phyloP scores from a whole-genome alignment of 805 yeast genomes.

The Wickerhamiella cacticola region DNA sequence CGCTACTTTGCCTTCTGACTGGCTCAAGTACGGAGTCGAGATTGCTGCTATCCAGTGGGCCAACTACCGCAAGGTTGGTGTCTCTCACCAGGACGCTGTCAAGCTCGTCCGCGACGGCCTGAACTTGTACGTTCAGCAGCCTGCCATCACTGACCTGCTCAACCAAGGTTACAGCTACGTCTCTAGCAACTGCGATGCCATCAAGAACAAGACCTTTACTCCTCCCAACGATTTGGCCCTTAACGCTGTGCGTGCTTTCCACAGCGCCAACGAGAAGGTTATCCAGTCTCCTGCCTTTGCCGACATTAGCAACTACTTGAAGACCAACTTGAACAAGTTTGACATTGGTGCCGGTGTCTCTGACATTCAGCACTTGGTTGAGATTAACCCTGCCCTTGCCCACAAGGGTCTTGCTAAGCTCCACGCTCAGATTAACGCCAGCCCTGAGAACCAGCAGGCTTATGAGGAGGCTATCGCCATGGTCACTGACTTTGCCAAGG shows the following conservation, averaged over 20 bases:
- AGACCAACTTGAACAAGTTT: slow-evolving; percentile 2
- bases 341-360: slow-evolving; percentile 3
- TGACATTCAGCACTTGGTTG: slow-evolving; percentile 5
- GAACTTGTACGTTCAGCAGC: neutral
- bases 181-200: neutral
- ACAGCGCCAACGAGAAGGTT: neutral
- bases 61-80: slow-evolving; percentile 7
- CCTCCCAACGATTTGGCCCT: neutral
- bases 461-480: neutral
- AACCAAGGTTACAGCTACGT: neutral
- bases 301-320: neutral
- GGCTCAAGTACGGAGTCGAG: slow-evolving; percentile 5
- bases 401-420: neutral
- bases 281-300: slow-evolving; percentile 2
- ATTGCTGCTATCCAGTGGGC: slow-evolving; percentile 3
- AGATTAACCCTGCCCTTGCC: slow-evolving; percentile 7
- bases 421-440: neutral
- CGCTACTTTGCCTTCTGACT: neutral
- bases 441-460: slow-evolving; percentile 3
- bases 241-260: slow-evolving; percentile 4
- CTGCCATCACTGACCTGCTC: neutral
- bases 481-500: slow-evolving; percentile 2
- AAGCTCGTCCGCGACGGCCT: slow-evolving; percentile 5
- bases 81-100: slow-evolving; percentile 7
- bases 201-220: neutral